These are phyloP conservation scores for Linderniella brevidens DNA, from an alignment of 257 asterid species.

Conservation along the genomic window DNA sequence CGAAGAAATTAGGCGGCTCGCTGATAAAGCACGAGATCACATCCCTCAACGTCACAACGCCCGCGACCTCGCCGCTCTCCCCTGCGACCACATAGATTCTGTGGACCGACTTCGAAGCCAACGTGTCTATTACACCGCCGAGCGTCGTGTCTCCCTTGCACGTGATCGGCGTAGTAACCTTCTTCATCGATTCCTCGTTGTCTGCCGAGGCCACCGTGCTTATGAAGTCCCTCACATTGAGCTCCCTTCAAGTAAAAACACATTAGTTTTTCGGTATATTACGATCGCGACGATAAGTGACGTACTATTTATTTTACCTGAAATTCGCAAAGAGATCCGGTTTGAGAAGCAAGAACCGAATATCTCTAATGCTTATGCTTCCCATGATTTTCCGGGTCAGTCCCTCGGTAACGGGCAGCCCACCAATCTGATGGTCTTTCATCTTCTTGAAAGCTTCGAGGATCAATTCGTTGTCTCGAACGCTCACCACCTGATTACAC, in stretches of 20 bases:
- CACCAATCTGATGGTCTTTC: constrained; percentile 76
- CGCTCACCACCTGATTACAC: constrained; percentile 29
- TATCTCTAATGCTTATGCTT: constrained; percentile 76
- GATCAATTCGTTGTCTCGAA: constrained; percentile 42
- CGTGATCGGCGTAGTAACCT: constrained; percentile 35
- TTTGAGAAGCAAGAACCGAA: constrained; percentile 65
- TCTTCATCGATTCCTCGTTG: constrained; percentile 19
- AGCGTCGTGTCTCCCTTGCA: constrained; percentile 58
- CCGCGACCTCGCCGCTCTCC: constrained; percentile 21
- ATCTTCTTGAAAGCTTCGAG: constrained; percentile 73
- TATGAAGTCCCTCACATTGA: constrained; percentile 58
- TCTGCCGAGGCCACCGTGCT: constrained; percentile 28
- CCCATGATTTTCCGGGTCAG: constrained; percentile 37
- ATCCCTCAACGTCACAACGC: constrained; percentile 69
- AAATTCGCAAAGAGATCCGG: constrained; percentile 60
- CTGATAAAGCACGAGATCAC: constrained; percentile 70
- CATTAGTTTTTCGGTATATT: background rate
- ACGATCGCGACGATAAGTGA: background rate
- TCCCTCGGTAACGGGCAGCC: constrained; percentile 65
- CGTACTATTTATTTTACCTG: constrained; percentile 18
- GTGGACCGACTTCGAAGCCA: constrained; percentile 45
- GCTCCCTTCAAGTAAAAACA: constrained; percentile 28
- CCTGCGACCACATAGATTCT: constrained; percentile 57
- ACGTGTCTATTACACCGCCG: constrained; percentile 41
- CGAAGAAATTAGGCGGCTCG: constrained; percentile 69